Evolutionary conservation across 306 rosid genomes (phyloP).

Genomic region (Herpetospermum pedunculosum): DNA sequence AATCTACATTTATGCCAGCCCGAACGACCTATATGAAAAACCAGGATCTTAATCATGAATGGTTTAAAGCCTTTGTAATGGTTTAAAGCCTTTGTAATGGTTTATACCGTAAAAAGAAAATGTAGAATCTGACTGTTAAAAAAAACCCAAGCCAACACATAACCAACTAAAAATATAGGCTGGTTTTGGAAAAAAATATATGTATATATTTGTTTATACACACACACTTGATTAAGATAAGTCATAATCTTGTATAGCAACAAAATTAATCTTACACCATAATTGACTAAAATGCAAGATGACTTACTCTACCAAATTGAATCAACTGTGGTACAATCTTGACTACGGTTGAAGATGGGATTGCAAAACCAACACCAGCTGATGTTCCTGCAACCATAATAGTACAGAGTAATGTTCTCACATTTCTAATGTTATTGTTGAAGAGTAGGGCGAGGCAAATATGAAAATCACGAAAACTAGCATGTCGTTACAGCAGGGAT

Average conservation of each 20-base stretch:
- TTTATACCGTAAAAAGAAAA: neutral
- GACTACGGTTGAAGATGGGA: conserved; percentile 74
- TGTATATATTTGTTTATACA: too few species aligned
- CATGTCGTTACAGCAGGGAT: neutral
- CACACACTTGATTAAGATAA: too few species aligned
- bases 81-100: neutral
- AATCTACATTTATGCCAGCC: conserved; percentile 75
- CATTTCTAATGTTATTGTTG: neutral
- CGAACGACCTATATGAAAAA: conserved; percentile 49
- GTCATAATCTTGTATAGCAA: neutral
- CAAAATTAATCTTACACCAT: neutral
- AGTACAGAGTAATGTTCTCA: neutral
- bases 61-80: neutral
- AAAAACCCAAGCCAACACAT: neutral
- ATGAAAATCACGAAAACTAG: neutral
- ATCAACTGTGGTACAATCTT: conserved; percentile 82
- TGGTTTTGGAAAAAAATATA: neutral
- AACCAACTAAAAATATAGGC: neutral
- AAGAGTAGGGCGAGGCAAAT: neutral
- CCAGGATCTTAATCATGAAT: neutral
- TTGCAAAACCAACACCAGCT: conserved; percentile 97
- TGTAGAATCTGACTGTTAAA: neutral
- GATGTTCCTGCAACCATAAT: conserved; percentile 63
- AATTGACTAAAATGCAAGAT: neutral
- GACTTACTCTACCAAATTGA: conserved; percentile 61